Base-by-base conservation (phyloP, 768 basidiomycete genomes). In the Mycena polygramma region DNA sequence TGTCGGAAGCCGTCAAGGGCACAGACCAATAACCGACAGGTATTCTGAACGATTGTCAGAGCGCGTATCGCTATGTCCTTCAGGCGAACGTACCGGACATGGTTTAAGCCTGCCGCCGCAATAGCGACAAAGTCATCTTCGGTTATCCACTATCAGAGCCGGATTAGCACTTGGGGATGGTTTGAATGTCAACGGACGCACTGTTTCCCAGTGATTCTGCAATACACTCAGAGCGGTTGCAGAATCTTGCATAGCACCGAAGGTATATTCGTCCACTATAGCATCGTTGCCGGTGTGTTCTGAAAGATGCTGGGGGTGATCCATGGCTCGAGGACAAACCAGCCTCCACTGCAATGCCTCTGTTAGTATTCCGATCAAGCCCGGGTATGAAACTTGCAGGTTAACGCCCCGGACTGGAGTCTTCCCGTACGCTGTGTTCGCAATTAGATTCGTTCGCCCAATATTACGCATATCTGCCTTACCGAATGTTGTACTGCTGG, bases 1-100 rank as follows among this genome's bases (percentile, higher is more conserved):
- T 90, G 70, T 88, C 86, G 17, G 84, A 78, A 39, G 88, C 81
- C 5, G 87, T 87, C 41, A 91, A 79, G 0, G 92, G 92, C n/a
- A 93, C 86, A n/a, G 91, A 91, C 92, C 92, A 94, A 77, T 90
- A 94, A 11, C 91, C 92, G 8, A 92, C 69, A 7, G 92, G 92
- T 75, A 94, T 90, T 37, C 92, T 92, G 41, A 68, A 41, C 15
- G 45, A 26, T 55, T 53, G n/a, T 66, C 54, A 62, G 35, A 7
- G 48, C 35, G 36, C 15, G 15, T 14, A 49, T 30, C 30, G 20
- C 52, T 46, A n/a, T 2, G n/a, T 41, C n/a, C n/a, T 19, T 24
- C 51, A n/a, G 54, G 14, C 43, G 52, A 35, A 69, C 82, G 30
- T 72, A 92, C 90, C 92, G 88, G 61, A 92, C 90, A 76, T 92